Evolutionary conservation across 2,329 filamentous ascomycete species (phyloP), one percentile per base, ranked within the genome.

Genomic region (Tolypocladium tropicale): DNA sequence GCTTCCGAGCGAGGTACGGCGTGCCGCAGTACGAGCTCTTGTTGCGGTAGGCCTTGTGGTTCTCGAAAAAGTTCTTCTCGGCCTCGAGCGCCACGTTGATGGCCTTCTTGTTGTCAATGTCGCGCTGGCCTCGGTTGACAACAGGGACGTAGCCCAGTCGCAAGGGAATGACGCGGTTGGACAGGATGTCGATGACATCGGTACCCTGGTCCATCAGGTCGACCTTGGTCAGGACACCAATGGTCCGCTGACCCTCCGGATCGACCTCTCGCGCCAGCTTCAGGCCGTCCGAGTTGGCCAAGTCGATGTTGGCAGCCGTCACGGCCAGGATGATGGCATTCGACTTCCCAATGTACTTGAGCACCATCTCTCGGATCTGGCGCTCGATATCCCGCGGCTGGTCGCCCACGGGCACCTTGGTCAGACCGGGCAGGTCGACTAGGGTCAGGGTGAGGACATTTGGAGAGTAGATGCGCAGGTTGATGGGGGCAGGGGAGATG

Each of bases 1-100:
- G 83, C 76, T 99, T 99, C 64, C 93, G 86, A 4, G 94, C 94
- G 58, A 99, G 79, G 69, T 99, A 99, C 4, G 94, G 94, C 3
- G 94, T 99, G 72, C 94, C 94, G 73, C 94, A 99, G 80, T 99
- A 99, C 6, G 92, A 89, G 69, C 90, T 92, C 84, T 99, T 99
- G 76, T 97, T 99, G 59, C 92, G 84, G 75, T 99, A 99, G 36
- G 94, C 93, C 77, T 95, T 95, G 82, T 99, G 94, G 73, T 93
- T 93, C 67, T 99, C 94, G 71, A 99, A 99, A 73, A 96, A 99
- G 70, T 89, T 87, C 80, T 90, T 95, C 78, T 99, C 94, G 54
- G 90, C 85, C 74, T 97, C 93, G 62, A 99, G 78, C 5, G 94
- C 92, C 60, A 87, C 86, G 56, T 89, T 86, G 68, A 99, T 99